Percentiles rank a stretch among this genome's conserved stretches.
Conservation (phyloP, 306 rosid genomes). For the Aeschynomene evenia region DNA sequence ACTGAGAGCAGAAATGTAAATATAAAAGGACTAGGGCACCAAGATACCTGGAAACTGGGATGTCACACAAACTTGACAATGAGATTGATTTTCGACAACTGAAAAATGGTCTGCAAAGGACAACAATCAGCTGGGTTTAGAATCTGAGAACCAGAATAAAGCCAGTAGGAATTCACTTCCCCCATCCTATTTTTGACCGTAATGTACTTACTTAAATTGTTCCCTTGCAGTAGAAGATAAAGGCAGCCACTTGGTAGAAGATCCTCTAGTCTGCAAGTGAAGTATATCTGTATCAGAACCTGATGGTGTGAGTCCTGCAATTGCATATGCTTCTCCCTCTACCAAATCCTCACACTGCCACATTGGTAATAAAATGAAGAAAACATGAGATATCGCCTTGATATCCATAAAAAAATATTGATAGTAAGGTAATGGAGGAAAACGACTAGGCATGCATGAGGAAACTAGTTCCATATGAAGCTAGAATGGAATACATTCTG, state of each 20-base stretch:
- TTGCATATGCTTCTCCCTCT: constrained; percentile 78
- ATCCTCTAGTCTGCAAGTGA: constrained; percentile 67
- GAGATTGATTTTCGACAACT: constrained; percentile 47
- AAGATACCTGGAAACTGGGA: constrained; percentile 71
- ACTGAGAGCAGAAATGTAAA: background rate
- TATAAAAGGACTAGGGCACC: constrained; percentile 7
- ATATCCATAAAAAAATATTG: constrained; percentile 4
- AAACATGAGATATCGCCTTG: constrained; percentile 18
- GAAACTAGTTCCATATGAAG: background rate
- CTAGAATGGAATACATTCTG: background rate
- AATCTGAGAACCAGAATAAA: constrained; percentile 14
- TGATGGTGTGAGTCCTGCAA: constrained; percentile 69
- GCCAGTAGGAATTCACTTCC: background rate
- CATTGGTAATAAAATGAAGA: constrained; percentile 28
- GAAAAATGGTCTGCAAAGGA: constrained; percentile 62
- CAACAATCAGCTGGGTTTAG: constrained; percentile 23
- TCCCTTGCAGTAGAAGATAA: constrained; percentile 50
- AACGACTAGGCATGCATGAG: background rate
- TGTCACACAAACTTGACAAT: constrained; percentile 61
- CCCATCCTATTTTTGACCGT: constrained; percentile 9
- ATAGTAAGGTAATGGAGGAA: background rate
- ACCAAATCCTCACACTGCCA: constrained; percentile 70
- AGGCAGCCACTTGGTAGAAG: constrained; percentile 72
- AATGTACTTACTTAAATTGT: constrained; percentile 54
- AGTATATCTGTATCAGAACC: constrained; percentile 55